These are phyloP conservation scores for Cyberlindnera euphorbiiphila DNA, from an alignment of 805 yeast species.

Conservation along the genomic window DNA sequence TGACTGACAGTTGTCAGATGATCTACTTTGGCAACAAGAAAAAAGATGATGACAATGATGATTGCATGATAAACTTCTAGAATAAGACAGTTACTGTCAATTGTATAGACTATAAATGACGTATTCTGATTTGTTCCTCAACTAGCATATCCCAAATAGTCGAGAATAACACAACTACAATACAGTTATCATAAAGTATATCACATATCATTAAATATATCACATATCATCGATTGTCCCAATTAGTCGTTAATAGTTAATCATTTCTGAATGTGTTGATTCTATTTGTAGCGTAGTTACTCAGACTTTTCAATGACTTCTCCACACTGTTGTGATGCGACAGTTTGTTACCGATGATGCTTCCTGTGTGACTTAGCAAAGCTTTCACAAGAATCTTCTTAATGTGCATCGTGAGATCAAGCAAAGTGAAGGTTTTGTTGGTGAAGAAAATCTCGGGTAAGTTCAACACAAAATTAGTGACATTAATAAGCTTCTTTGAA, in stretches of 20 bases:
- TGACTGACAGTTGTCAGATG: no score
- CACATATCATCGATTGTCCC: background rate
- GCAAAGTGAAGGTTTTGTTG: conserved; percentile 67
- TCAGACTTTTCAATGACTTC: conserved; percentile 19
- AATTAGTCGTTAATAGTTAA: no score
- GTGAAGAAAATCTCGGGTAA: conserved; percentile 58
- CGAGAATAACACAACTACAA: no score
- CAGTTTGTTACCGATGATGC: conserved; percentile 74
- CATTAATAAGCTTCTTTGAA: conserved; percentile 64
- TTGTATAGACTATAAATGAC: background rate
- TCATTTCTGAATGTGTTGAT: conserved; percentile 22
- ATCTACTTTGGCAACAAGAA: no score
- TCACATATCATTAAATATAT: background rate
- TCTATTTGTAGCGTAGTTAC: conserved; percentile 24
- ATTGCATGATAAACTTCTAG: no score
- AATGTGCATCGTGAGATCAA: conserved; percentile 60
- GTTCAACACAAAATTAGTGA: conserved; percentile 63
- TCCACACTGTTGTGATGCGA: conserved; percentile 32
- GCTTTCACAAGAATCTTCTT: conserved; percentile 61
- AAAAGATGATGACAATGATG: no score
- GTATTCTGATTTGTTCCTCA: no score
- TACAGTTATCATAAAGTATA: no score
- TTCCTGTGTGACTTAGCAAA: conserved; percentile 64
- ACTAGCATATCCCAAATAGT: no score
- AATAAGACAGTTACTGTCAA: no score